Conservation (phyloP, 306 rosid species). For the Abrus precatorius region DNA sequence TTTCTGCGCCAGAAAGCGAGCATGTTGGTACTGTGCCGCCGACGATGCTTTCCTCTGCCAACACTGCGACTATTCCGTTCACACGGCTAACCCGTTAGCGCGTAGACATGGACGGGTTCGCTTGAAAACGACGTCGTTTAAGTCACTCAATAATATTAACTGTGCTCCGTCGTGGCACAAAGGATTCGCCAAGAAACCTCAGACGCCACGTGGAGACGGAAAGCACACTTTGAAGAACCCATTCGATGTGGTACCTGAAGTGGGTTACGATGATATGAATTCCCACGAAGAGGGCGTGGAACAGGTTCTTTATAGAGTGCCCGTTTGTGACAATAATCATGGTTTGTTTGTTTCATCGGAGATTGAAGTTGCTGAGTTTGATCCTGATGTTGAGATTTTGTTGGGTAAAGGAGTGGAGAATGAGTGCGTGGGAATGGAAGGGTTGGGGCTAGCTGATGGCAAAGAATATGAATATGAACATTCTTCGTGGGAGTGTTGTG, state of each 20-base stretch:
- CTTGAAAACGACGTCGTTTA: conserved; percentile 53
- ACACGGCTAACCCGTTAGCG: conserved; percentile 75
- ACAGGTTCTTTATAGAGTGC: conserved; percentile 68
- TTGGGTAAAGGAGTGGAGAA: conserved; percentile 68
- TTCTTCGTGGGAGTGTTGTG: conserved; percentile 33
- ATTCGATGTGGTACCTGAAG: conserved; percentile 67
- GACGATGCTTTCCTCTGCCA: conserved; percentile 83
- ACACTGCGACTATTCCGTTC: conserved; percentile 69
- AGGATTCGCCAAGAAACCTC: conserved; percentile 67
- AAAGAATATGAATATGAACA: conserved; percentile 36
- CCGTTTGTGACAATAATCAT: conserved; percentile 35
- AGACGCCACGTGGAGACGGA: conserved; percentile 62
- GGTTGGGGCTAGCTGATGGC: conserved; percentile 60
- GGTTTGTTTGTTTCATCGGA: conserved; percentile 54
- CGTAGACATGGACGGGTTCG: conserved; percentile 63
- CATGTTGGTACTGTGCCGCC: conserved; percentile 82
- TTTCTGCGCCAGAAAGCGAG: conserved; percentile 67
- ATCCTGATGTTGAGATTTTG: conserved; percentile 72
- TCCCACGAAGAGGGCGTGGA: conserved; percentile 62
- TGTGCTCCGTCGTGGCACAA: conserved; percentile 65
- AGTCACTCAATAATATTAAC: not conserved
- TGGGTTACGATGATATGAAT: conserved; percentile 56
- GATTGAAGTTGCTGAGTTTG: conserved; percentile 64
- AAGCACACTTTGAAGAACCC: conserved; percentile 47
- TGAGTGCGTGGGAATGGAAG: conserved; percentile 72